A percentile compares a stretch with the other conserved stretches of the same genome.
These are phyloP conservation scores for Murraya koenigii DNA, from an alignment of 345 rosid genomes.

Conservation along the genomic window DNA sequence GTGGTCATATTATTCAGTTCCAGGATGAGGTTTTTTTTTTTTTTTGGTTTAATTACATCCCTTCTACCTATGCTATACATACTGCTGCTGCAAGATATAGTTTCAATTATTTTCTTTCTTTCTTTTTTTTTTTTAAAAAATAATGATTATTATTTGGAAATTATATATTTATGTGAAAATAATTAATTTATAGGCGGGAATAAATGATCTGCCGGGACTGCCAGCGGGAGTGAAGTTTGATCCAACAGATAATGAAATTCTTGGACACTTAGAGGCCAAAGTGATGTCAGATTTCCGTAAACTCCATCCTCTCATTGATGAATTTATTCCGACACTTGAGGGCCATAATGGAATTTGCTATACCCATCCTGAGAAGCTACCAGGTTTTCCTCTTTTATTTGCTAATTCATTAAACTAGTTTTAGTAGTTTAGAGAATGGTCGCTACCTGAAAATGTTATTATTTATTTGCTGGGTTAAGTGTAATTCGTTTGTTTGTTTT, in stretches of 20 bases:
- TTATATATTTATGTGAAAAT: not conserved
- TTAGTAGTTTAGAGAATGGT: too few relatives aligned
- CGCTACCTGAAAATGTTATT: too few relatives aligned
- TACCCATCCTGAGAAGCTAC: slow-evolving; percentile 90
- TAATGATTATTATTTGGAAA: not conserved
- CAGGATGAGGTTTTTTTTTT: slow-evolving; percentile 65
- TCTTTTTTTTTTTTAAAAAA: not conserved
- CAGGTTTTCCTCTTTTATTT: slow-evolving; percentile 38
- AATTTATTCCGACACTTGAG: slow-evolving; percentile 81
- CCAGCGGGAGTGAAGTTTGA: slow-evolving; percentile 97
- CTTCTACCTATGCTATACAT: not conserved
- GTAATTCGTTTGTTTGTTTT: too few relatives aligned
- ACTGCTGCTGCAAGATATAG: not conserved
- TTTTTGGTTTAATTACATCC: too few relatives aligned
- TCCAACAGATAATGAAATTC: slow-evolving; percentile 87
- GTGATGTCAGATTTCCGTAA: slow-evolving; percentile 47
- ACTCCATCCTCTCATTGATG: slow-evolving; percentile 81
- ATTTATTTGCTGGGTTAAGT: too few relatives aligned
- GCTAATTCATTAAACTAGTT: not conserved
- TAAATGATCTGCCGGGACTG: slow-evolving; percentile 74
- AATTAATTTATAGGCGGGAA: slow-evolving; percentile 38
- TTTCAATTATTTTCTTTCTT: not conserved
- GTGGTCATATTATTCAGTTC: slow-evolving; percentile 57
- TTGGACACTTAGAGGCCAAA: slow-evolving; percentile 86
- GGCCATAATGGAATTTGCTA: slow-evolving; percentile 93